Evolutionary conservation across 2,329 filamentous ascomycete species (phyloP).

Genomic region (Aspergillus carbonarius): DNA sequence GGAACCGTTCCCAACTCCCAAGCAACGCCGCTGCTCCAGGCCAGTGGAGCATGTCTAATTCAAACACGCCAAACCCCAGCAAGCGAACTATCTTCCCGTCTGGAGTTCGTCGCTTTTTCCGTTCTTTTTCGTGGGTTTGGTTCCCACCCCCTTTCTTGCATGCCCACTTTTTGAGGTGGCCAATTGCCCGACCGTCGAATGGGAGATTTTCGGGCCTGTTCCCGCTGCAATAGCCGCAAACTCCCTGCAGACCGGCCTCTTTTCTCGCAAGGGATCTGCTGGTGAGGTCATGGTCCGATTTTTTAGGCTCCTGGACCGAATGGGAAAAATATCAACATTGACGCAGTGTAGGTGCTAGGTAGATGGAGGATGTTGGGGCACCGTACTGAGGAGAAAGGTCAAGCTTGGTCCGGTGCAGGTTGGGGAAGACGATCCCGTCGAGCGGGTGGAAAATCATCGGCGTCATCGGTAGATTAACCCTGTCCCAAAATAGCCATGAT

Average conservation of each 20-base stretch:
- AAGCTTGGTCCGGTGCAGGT: too few relatives aligned
- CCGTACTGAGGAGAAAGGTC: background rate
- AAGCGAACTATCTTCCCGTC: slow-evolving; percentile 16
- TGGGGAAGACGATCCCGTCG: background rate
- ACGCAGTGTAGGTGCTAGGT: too few relatives aligned
- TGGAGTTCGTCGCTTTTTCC: slow-evolving; percentile 6
- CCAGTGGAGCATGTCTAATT: slow-evolving; percentile 30
- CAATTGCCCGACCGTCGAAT: slow-evolving; percentile 13
- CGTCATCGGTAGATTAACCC: slow-evolving; percentile 1
- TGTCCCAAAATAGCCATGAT: slow-evolving; percentile 1
- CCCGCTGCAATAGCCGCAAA: slow-evolving; percentile 6
- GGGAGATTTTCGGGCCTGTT: slow-evolving; percentile 12
- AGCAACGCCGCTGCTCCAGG: slow-evolving; percentile 28
- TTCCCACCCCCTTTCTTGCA: background rate
- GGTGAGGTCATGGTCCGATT: too few relatives aligned
- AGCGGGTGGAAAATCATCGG: slow-evolving; percentile 6
- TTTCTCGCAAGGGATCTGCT: too few relatives aligned
- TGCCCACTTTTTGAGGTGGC: slow-evolving; percentile 9
- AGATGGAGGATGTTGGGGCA: too few relatives aligned
- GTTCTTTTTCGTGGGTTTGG: background rate
- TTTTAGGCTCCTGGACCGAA: too few relatives aligned
- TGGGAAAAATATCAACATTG: too few relatives aligned
- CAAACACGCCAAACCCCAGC: slow-evolving; percentile 34
- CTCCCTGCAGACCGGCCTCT: too few relatives aligned
- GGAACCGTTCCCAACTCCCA: slow-evolving; percentile 10